Evolutionary conservation across 2,329 filamentous ascomycete species (phyloP), one percentile per base, ranked within the genome.

Genomic region (Zalaria sp.): DNA sequence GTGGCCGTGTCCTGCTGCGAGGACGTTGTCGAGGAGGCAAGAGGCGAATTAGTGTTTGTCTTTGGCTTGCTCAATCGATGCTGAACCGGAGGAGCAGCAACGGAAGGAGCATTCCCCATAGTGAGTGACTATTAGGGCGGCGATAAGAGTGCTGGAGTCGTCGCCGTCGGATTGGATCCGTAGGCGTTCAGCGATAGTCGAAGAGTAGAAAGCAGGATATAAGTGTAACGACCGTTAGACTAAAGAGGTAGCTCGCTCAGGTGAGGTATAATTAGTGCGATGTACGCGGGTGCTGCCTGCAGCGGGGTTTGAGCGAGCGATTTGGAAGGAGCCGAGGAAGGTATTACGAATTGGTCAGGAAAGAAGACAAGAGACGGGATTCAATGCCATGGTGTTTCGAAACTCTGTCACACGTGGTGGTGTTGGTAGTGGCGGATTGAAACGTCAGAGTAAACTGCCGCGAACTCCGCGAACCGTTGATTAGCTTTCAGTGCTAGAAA

Each of bases 41-140:
- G 26, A 8, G 25, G 9, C 29, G 35, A 35, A 27, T 41, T 44
- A 32, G 31, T 40, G 27, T 41, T 41, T 37, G 43, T 41, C 35
- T 25, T 34, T 36, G 43, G 36, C 38, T 32, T 44, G 5, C 25
- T 37, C 25, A 44, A 36, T n/a, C 39, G 43, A 25, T 41, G 38
- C 32, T 28, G 35, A 25, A 11, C 36, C 11, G 36, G 8, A 9
- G 36, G 36, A 11, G 25, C 25, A 11, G 26, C 25, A 7, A 25
- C 25, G 7, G 36, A 38, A 25, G 36, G 25, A 9, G 36, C n/a
- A 26, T 38, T 38, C 11, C 36, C 36, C 36, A 38, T 38, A 26
- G 9, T 27, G 25, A 2, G n/a, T 25, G n/a, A 38, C 27, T 26
- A 26, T 3, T 38, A 27, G 18, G 18, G 18, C 2, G 3, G 11